These are phyloP conservation scores for Drechslera avenae DNA, from an alignment of 2,329 filamentous ascomycete genomes.

Conservation along the genomic window DNA sequence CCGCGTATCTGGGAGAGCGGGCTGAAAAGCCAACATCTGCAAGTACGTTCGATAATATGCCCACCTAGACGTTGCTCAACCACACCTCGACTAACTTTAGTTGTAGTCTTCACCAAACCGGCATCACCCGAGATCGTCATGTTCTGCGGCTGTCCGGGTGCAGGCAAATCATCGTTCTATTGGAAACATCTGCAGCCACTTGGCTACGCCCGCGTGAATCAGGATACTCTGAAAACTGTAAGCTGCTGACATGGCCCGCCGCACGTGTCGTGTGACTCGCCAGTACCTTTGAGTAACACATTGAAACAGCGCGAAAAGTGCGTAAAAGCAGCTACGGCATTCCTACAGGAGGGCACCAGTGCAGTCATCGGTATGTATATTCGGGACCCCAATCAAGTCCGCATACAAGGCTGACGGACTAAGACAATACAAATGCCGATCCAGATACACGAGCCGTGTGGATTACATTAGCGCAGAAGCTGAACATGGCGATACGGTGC, in stretches of 20 bases:
- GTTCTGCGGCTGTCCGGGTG: slow-evolving; percentile 85
- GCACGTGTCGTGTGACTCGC: slow-evolving; percentile 35
- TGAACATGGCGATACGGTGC: slow-evolving; percentile 78
- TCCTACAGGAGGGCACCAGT: slow-evolving; percentile 67
- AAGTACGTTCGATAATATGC: slow-evolving; percentile 38
- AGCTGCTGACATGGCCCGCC: slow-evolving; percentile 28
- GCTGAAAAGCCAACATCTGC: slow-evolving; percentile 36
- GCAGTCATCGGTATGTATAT: slow-evolving; percentile 74
- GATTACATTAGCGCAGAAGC: slow-evolving; percentile 73
- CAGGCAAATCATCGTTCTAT: slow-evolving; percentile 92
- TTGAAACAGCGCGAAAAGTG: slow-evolving; percentile 63
- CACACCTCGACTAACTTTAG: slow-evolving; percentile 26
- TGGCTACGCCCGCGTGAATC: slow-evolving; percentile 85
- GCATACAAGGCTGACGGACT: slow-evolving; percentile 21
- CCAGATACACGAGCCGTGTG: slow-evolving; percentile 76
- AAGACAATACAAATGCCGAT: slow-evolving; percentile 97
- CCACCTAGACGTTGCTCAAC: slow-evolving; percentile 7
- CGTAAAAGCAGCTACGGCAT: slow-evolving; percentile 71
- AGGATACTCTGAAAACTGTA: slow-evolving; percentile 81
- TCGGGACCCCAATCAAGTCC: slow-evolving; percentile 21
- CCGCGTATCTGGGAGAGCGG: slow-evolving; percentile 37
- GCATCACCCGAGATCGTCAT: slow-evolving; percentile 76
- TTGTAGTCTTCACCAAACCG: slow-evolving; percentile 59
- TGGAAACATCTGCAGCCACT: slow-evolving; percentile 76
- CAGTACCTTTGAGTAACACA: slow-evolving; percentile 38